Evolutionary conservation across 1,284 basidiomycete genomes (phyloP).

Genomic region (Leucoagaricus sp.): DNA sequence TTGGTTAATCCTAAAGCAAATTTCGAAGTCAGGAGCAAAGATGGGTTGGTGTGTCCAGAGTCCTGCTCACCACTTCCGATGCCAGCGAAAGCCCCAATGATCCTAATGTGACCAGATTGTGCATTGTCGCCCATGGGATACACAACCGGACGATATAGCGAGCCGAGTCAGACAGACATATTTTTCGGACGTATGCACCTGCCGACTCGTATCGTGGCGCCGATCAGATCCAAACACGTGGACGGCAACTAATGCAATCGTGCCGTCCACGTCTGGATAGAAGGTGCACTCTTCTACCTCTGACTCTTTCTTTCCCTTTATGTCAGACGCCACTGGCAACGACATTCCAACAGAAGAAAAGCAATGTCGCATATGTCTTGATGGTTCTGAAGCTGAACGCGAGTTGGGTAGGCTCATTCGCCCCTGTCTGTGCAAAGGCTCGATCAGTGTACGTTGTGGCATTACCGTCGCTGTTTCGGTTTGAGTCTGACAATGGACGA

Average conservation of each 20-base stretch:
- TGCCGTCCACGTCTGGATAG: neutral
- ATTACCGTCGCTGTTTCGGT: neutral
- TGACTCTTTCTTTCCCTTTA: neutral
- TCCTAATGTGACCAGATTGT: constrained; percentile 41
- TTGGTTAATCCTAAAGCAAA: constrained; percentile 54
- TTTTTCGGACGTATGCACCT: no score
- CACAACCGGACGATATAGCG: neutral
- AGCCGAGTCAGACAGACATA: no score
- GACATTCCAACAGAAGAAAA: constrained; percentile 39
- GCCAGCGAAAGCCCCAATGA: constrained; percentile 62
- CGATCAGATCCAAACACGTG: constrained; percentile 6
- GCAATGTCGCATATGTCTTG: constrained; percentile 78
- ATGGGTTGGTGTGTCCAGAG: neutral
- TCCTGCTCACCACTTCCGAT: constrained; percentile 56
- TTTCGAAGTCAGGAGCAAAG: constrained; percentile 8
- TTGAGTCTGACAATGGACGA: constrained; percentile 13
- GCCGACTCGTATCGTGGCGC: no score
- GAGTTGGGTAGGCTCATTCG: constrained; percentile 70
- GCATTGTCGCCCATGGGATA: constrained; percentile 33
- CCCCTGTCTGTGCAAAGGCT: constrained; percentile 77
- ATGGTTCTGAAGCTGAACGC: constrained; percentile 55
- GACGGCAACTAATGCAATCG: constrained; percentile 1
- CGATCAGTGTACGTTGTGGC: constrained; percentile 67
- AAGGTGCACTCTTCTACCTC: neutral
- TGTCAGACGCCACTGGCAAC: constrained; percentile 14